A percentile compares a stretch with the other conserved stretches of the same genome.
Evolutionary conservation across 768 basidiomycete species (phyloP).

Genomic region (Scleroderma citrinum): DNA sequence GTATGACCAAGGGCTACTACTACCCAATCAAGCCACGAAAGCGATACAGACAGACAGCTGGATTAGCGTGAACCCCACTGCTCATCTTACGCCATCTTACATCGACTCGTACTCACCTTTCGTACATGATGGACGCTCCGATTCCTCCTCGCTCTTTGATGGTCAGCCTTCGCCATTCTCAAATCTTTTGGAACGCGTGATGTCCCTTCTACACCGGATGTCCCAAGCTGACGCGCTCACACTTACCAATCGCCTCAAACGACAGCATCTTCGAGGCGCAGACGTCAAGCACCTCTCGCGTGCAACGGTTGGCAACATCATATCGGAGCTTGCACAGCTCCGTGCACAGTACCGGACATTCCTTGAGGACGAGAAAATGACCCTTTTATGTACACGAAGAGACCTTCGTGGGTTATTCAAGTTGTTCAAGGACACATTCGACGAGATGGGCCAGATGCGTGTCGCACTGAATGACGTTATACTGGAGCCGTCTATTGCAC

Average conservation of each 20-base stretch:
- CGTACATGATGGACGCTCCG: conserved; percentile 58
- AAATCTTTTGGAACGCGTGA: conserved; percentile 56
- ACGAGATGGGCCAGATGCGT: conserved; percentile 76
- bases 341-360: conserved; percentile 67
- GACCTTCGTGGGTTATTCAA: conserved; percentile 82
- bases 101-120: conserved; percentile 37
- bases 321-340: conserved; percentile 64
- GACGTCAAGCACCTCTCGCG: conserved; percentile 85
- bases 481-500: conserved; percentile 76
- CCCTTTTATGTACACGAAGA: conserved; percentile 59
- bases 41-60: conserved; percentile 64
- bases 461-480: conserved; percentile 84
- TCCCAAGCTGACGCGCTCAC: conserved; percentile 79
- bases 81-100: conserved; percentile 30
- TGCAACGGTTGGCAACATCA: conserved; percentile 67
- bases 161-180: conserved; percentile 45
- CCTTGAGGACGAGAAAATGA: conserved; percentile 68
- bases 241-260: conserved; percentile 83
- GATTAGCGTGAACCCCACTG: conserved; percentile 24
- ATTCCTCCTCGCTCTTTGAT: conserved; percentile 67
- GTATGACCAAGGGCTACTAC: conserved; percentile 24
- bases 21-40: conserved; percentile 47
- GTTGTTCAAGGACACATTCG: conserved; percentile 78
- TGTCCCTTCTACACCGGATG: conserved; percentile 57
- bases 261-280: conserved; percentile 80